Percentiles rank a stretch among this genome's conserved stretches.
Conservation (phyloP, 352 stramenopile genomes). For the Globisporangium takayamanum region DNA sequence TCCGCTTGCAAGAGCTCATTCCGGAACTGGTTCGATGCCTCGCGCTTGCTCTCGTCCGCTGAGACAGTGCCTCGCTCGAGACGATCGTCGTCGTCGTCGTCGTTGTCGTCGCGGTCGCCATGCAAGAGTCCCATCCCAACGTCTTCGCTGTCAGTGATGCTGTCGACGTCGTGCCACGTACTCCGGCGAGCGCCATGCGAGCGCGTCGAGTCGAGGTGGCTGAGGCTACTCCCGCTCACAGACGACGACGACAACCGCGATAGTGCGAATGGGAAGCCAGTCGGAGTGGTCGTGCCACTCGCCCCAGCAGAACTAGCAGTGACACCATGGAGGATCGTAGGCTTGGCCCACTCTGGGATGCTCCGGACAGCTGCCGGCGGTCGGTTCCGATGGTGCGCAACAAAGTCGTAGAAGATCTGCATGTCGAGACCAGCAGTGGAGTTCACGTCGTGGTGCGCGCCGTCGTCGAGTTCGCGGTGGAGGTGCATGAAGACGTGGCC, state of each 20-base stretch:
- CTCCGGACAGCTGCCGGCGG: slow-evolving; percentile 39
- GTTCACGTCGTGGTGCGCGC: slow-evolving; percentile 52
- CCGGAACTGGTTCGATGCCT: slow-evolving; percentile 44
- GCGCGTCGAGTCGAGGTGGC: slow-evolving; percentile 9
- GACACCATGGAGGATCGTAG: slow-evolving; percentile 20
- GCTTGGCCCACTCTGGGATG: slow-evolving; percentile 57
- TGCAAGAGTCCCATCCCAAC: slow-evolving; percentile 14
- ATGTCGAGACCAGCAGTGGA: slow-evolving; percentile 67
- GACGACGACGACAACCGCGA: slow-evolving; percentile 16
- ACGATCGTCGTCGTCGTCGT: slow-evolving; percentile 16
- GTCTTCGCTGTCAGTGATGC: slow-evolving; percentile 56
- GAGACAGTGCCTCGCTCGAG: neutral
- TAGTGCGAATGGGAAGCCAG: slow-evolving; percentile 5
- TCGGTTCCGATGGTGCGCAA: slow-evolving; percentile 56
- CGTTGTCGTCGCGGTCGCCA: neutral
- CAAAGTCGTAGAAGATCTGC: slow-evolving; percentile 80
- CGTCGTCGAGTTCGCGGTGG: slow-evolving; percentile 33
- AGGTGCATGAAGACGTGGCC: slow-evolving; percentile 43
- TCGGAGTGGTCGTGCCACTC: neutral
- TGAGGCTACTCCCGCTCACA: slow-evolving; percentile 7
- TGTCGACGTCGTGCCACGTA: slow-evolving; percentile 53
- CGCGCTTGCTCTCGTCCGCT: neutral
- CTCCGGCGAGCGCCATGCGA: slow-evolving; percentile 7
- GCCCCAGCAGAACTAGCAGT: no score
- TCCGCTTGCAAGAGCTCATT: slow-evolving; percentile 75